A percentile compares a stretch with the other conserved stretches of the same genome.
phyloP scores from a whole-genome alignment of 768 basidiomycete species.

The Russula abietina region DNA sequence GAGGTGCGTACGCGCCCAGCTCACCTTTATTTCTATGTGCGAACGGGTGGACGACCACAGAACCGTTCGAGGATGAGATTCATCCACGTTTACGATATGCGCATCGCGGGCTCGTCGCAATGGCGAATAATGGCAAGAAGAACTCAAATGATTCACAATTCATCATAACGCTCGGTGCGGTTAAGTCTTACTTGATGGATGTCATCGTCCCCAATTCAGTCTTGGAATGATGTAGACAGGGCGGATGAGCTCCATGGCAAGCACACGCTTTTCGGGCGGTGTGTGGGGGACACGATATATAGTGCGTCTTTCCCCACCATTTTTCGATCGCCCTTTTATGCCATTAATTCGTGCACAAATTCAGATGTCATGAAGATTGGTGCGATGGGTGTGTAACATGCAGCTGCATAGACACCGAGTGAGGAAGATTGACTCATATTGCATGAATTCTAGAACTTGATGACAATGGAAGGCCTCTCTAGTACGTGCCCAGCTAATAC shows the following conservation, averaged over 20 bases:
- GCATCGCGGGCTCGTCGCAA: constrained; percentile 87
- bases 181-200: neutral
- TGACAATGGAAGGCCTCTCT: constrained; percentile 68
- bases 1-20: constrained; percentile 44
- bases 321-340: neutral
- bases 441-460: constrained; percentile 51
- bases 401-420: neutral
- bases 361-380: constrained; percentile 90
- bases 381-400: constrained; percentile 59
- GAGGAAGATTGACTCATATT: constrained; percentile 9
- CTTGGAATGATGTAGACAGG: constrained; percentile 46
- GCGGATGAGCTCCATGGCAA: constrained; percentile 92
- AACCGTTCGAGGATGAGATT: constrained; percentile 91
- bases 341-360: neutral
- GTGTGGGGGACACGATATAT: constrained; percentile 82
- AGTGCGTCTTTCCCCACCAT: constrained; percentile 43
- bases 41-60: constrained; percentile 31
- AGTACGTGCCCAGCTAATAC: constrained; percentile 42
- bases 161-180: constrained; percentile 82
- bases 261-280: constrained; percentile 90
- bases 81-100: constrained; percentile 85
- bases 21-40: neutral
- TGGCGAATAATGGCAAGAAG: constrained; percentile 87
- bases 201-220: neutral
- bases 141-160: constrained; percentile 94